Conservation (phyloP, 768 basidiomycete species). For the Dacryopinax primogenitus region DNA sequence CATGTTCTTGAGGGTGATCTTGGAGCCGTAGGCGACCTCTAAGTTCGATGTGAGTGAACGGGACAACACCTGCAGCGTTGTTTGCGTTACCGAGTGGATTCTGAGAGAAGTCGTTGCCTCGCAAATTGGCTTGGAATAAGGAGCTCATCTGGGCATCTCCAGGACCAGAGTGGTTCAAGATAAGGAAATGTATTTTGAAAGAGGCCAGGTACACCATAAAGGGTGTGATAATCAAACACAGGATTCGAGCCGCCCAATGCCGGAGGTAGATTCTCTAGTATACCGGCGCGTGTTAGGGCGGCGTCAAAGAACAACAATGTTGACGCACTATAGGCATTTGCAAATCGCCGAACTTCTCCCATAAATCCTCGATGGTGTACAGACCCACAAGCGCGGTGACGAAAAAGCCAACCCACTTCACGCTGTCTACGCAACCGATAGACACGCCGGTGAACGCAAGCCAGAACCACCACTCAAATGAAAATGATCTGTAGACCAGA, state of each 20-base stretch:
- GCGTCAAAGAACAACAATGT: not conserved
- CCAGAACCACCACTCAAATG: constrained; percentile 97
- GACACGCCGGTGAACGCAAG: constrained; percentile 82
- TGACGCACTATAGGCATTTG: constrained; percentile 71
- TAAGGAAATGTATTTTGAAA: constrained; percentile 93
- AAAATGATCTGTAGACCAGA: constrained; percentile 55
- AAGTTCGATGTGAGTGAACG: not conserved
- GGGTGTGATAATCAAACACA: constrained; percentile 79
- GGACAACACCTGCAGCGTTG: not conserved
- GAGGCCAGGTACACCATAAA: constrained; percentile 83
- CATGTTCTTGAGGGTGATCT: constrained; percentile 88
- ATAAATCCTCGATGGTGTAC: constrained; percentile 94
- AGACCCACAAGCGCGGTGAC: constrained; percentile 88
- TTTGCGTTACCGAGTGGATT: constrained; percentile 64
- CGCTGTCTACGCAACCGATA: constrained; percentile 82
- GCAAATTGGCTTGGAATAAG: constrained; percentile 90
- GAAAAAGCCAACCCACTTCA: constrained; percentile 94
- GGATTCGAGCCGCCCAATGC: constrained; percentile 81
- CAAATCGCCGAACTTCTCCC: constrained; percentile 96
- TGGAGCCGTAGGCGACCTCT: constrained; percentile 86
- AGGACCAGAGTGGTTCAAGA: constrained; percentile 86
- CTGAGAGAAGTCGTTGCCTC: constrained; percentile 82
- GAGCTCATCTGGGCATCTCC: constrained; percentile 99
- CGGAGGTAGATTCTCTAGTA: constrained; percentile 66
- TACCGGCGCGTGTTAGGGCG: not conserved